phyloP scores from a whole-genome alignment of 2,329 filamentous ascomycete genomes.

The Arthrobotrys sphaeroides region DNA sequence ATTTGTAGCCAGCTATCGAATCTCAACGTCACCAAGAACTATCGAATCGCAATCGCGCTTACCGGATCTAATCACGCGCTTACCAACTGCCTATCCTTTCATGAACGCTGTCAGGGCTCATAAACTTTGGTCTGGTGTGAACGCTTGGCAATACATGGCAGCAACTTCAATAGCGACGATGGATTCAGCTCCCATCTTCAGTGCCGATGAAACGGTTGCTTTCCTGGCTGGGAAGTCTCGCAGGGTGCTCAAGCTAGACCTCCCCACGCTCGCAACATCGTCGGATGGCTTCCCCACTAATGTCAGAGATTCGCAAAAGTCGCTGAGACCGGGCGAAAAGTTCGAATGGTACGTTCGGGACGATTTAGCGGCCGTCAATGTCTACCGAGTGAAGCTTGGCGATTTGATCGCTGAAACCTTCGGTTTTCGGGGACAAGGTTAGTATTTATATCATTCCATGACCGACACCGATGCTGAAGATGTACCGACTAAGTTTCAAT shows the following conservation, averaged over 20 bases:
- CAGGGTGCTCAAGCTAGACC: not conserved
- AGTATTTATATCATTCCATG: not conserved
- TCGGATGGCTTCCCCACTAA: conserved; percentile 23
- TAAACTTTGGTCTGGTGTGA: no score
- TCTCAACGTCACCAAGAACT: no score
- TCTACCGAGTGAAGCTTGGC: conserved; percentile 20
- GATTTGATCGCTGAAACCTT: conserved; percentile 18
- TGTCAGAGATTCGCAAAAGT: not conserved
- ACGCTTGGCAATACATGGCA: no score
- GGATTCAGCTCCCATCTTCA: conserved; percentile 1
- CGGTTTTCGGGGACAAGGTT: not conserved
- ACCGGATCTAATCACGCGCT: not conserved
- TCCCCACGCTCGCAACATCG: not conserved
- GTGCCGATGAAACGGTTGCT: conserved; percentile 6
- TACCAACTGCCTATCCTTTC: not conserved
- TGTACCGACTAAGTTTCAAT: not conserved
- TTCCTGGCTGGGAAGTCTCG: not conserved
- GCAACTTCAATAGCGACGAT: not conserved
- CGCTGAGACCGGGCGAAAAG: conserved; percentile 21
- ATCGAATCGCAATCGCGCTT: no score
- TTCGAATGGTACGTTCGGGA: conserved; percentile 29
- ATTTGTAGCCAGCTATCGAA: no score
- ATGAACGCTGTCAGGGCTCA: not conserved
- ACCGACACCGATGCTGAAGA: not conserved
- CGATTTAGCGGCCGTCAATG: not conserved